Conservation (phyloP, 352 stramenopile genomes). For the Phytophthora citricola region DNA sequence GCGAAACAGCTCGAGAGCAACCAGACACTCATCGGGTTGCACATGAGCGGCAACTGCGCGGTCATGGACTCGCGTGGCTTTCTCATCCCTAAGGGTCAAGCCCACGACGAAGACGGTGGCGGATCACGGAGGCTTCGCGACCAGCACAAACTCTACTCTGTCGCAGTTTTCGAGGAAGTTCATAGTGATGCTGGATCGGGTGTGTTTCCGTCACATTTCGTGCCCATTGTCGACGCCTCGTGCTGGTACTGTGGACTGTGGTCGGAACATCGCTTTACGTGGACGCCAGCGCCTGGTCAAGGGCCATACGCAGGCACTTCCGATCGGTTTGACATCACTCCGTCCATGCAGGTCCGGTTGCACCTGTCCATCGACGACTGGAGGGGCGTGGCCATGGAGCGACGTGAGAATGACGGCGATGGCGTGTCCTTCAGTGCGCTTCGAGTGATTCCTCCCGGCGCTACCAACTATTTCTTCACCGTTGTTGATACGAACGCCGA, state of each 20-base stretch:
- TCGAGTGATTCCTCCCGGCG: conserved; percentile 67
- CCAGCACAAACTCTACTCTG: conserved; percentile 83
- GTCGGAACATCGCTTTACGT: conserved; percentile 78
- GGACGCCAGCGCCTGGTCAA: conserved; percentile 50
- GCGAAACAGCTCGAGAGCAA: conserved; percentile 72
- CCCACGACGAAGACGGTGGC: conserved; percentile 32
- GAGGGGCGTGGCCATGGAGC: conserved; percentile 70
- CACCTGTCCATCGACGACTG: conserved; percentile 80
- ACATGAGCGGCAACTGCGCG: conserved; percentile 82
- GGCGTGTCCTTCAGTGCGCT: conserved; percentile 59
- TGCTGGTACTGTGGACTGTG: conserved; percentile 85
- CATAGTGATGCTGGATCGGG: conserved; percentile 65
- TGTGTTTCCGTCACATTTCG: conserved; percentile 56
- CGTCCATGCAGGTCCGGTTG: conserved; percentile 53
- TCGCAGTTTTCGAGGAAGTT: conserved; percentile 74
- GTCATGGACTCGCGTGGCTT: conserved; percentile 74
- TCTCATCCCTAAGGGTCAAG: conserved; percentile 57
- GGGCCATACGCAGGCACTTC: conserved; percentile 45
- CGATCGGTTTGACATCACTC: conserved; percentile 39
- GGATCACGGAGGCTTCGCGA: conserved; percentile 49
- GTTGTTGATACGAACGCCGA: conserved; percentile 38
- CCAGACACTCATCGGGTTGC: conserved; percentile 74
- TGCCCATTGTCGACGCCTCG: conserved; percentile 64
- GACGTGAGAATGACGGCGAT: conserved; percentile 45
- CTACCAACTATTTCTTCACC: conserved; percentile 83